Percentiles rank a stretch among this genome's conserved stretches.
These are phyloP conservation scores for Mortierella sp. DNA, from an alignment of 371 early-diverging fungal genomes.

Conservation along the genomic window DNA sequence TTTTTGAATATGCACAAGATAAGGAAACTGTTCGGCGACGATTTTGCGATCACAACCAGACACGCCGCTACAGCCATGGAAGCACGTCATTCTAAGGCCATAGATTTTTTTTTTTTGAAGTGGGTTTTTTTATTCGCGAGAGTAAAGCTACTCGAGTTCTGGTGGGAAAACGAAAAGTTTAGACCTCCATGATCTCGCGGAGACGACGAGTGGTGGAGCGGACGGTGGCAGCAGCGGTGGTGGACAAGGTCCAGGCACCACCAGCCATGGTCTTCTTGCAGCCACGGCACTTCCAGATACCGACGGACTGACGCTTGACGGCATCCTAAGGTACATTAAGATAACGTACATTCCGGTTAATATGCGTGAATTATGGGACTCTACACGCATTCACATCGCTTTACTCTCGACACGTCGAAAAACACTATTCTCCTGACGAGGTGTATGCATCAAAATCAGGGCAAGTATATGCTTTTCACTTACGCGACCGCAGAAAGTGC, in stretches of 20 bases:
- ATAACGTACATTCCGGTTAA: too few relatives aligned
- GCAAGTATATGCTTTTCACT: background rate
- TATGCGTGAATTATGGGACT: too few relatives aligned
- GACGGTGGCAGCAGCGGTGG: conserved; percentile 92
- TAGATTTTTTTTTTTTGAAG: conserved; percentile 12
- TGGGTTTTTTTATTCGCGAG: conserved; percentile 36
- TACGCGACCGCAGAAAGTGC: conserved; percentile 99
- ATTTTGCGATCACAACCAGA: too few relatives aligned
- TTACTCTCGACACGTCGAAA: too few relatives aligned
- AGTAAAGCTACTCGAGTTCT: conserved; percentile 45
- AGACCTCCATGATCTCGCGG: conserved; percentile 94
- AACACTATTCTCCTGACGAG: too few relatives aligned
- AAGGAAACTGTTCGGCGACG: too few relatives aligned
- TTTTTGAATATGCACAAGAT: too few relatives aligned
- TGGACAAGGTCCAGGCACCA: conserved; percentile 98
- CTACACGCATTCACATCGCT: too few relatives aligned
- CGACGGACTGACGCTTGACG: conserved; percentile 98
- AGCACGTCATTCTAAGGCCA: too few relatives aligned
- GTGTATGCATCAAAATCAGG: too few relatives aligned
- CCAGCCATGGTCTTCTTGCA: conserved; percentile 98
- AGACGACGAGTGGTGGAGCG: conserved; percentile 98
- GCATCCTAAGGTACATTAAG: conserved; percentile 70
- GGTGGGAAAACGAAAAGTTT: conserved; percentile 57
- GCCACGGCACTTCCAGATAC: conserved; percentile 99
- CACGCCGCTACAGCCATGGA: too few relatives aligned